Conservation (phyloP, 495 filamentous ascomycete genomes). For the Hyaloscypha variabilis region DNA sequence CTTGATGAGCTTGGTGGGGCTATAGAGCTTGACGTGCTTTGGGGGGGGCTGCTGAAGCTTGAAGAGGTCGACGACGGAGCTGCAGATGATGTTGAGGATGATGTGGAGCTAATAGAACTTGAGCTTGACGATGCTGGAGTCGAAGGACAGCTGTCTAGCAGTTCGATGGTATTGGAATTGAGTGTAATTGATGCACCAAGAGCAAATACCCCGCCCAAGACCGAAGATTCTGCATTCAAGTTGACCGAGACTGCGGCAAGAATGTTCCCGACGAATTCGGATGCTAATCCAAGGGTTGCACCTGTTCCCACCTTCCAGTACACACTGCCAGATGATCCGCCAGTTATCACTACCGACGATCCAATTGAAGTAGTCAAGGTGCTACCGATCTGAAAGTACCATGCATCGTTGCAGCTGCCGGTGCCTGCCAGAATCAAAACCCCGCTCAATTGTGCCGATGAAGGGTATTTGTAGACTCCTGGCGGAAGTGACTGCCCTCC, state of each 20-base stretch:
- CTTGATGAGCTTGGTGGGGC: no score
- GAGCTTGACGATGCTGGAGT: no score
- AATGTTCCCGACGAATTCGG: neutral
- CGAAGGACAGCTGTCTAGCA: neutral
- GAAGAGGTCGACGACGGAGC: no score
- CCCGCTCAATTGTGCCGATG: neutral
- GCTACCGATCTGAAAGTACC: slow-evolving; percentile 11
- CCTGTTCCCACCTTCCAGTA: slow-evolving; percentile 10
- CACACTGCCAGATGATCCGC: slow-evolving; percentile 14
- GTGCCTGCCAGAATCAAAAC: slow-evolving; percentile 18
- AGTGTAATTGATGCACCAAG: neutral
- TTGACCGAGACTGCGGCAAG: slow-evolving; percentile 4
- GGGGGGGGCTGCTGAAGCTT: no score
- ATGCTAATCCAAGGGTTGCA: slow-evolving; percentile 4
- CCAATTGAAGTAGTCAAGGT: neutral
- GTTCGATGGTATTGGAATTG: neutral
- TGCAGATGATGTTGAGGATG: no score
- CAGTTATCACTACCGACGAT: slow-evolving; percentile 5
- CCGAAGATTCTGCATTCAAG: neutral
- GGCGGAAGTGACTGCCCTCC: neutral
- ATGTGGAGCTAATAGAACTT: no score
- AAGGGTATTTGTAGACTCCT: slow-evolving; percentile 8
- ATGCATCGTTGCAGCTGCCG: neutral
- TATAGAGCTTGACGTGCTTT: no score
- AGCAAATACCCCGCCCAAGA: neutral